phyloP scores from a whole-genome alignment of 108 stramenopile genomes.

The Nannochloropsis granulata region DNA sequence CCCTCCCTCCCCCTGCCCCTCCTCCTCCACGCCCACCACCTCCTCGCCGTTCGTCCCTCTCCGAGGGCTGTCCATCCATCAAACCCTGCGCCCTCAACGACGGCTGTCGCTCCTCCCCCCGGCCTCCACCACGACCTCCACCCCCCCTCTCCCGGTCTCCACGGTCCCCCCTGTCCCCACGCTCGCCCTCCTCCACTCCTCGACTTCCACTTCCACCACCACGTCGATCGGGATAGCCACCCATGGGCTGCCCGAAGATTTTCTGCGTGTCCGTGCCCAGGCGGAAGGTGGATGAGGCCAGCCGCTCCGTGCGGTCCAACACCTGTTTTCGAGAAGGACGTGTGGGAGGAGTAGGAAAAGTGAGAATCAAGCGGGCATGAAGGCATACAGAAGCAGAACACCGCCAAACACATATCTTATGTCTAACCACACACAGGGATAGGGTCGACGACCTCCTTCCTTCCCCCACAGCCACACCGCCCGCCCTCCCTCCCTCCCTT shows the following conservation, averaged over 20 bases:
- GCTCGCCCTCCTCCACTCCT: neutral
- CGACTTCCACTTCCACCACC: neutral
- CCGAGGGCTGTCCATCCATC: neutral
- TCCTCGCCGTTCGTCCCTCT: neutral
- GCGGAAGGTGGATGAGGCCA: neutral
- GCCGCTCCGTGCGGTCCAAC: neutral
- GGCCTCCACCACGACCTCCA: neutral
- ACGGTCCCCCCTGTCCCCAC: neutral
- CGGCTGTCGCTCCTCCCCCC: neutral
- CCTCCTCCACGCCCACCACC: neutral
- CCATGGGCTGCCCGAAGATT: neutral
- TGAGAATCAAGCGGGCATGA: neutral
- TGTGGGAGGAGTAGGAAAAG: neutral
- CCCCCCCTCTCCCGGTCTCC: neutral
- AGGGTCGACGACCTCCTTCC: neutral
- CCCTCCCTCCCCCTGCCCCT: neutral
- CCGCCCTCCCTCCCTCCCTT: neutral
- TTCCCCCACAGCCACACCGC: neutral
- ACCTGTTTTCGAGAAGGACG: neutral
- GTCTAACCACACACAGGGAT: neutral
- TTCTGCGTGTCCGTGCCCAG: neutral
- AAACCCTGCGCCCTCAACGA: neutral
- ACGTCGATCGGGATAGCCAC: neutral
- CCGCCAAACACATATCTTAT: neutral
- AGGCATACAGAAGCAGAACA: neutral